Evolutionary conservation across 2,329 filamentous ascomycete species (phyloP).

Genomic region (Fusarium odoratissimum): DNA sequence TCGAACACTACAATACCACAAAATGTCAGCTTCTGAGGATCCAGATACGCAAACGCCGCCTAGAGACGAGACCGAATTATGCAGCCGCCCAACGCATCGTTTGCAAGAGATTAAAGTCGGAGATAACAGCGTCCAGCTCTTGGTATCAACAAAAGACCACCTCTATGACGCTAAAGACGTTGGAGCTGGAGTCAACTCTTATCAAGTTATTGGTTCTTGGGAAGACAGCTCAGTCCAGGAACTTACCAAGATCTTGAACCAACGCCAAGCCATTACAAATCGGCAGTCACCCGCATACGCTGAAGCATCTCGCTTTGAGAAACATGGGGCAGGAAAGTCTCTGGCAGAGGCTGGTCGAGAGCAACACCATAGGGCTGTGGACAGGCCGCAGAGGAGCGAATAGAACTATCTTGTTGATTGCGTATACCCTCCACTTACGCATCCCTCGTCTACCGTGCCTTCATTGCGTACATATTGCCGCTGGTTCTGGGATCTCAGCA

Average conservation of each 20-base stretch:
- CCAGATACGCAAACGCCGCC: not conserved
- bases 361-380: not conserved
- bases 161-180: conserved; percentile 32
- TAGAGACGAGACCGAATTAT: not conserved
- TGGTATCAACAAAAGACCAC: conserved; percentile 39
- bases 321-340: conserved; percentile 8
- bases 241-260: conserved; percentile 4
- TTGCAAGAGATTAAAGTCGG: conserved; percentile 22
- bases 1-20: not conserved
- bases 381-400: not conserved
- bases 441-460: not conserved
- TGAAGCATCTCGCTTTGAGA: conserved; percentile 4
- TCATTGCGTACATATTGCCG: not conserved
- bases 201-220: conserved; percentile 38
- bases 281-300: not conserved
- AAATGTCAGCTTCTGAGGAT: not conserved
- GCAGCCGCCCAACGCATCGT: not conserved
- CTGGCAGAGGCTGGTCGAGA: not conserved
- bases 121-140: conserved; percentile 31
- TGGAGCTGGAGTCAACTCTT: conserved; percentile 17
- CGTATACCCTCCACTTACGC: not conserved
- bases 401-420: not conserved
- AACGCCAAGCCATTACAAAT: conserved; percentile 1
- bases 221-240: conserved; percentile 14
- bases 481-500: conserved; percentile 7